phyloP scores from a whole-genome alignment of 345 rosid genomes.

The Hypericum androsaemum region DNA sequence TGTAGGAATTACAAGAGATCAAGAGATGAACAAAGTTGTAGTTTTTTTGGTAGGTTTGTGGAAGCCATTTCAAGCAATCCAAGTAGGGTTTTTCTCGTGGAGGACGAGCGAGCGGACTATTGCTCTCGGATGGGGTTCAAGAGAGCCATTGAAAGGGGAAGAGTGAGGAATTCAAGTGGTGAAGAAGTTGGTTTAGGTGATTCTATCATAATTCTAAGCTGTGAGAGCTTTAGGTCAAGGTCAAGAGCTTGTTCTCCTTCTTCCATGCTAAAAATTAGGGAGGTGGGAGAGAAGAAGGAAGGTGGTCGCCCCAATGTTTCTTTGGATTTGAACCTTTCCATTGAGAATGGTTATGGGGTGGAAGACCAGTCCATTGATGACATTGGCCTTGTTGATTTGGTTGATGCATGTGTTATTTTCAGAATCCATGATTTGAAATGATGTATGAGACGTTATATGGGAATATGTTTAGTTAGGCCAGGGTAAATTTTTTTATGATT shows the following conservation, averaged over 20 bases:
- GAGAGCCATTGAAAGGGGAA: slow-evolving; percentile 64
- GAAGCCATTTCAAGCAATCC: slow-evolving; percentile 15
- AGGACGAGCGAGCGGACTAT: slow-evolving; percentile 66
- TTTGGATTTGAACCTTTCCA: slow-evolving; percentile 64
- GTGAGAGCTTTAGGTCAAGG: slow-evolving; percentile 64
- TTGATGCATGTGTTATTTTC: slow-evolving; percentile 51
- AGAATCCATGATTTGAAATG: slow-evolving; percentile 27
- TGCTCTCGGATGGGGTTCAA: slow-evolving; percentile 53
- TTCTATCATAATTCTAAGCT: slow-evolving; percentile 67
- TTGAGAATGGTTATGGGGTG: slow-evolving; percentile 31
- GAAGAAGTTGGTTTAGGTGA: slow-evolving; percentile 45
- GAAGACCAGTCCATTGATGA: slow-evolving; percentile 42
- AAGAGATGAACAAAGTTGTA: slow-evolving; percentile 11
- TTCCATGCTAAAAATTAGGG: slow-evolving; percentile 18
- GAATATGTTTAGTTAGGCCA: not conserved
- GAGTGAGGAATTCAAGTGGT: slow-evolving; percentile 30
- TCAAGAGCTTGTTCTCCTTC: slow-evolving; percentile 64
- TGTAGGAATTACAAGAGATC: slow-evolving; percentile 42
- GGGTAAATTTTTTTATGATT: too few species aligned
- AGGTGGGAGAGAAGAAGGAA: slow-evolving; percentile 14
- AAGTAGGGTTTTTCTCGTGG: slow-evolving; percentile 61
- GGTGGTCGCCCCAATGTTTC: slow-evolving; percentile 17
- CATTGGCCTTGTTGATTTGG: slow-evolving; percentile 66
- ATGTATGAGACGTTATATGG: not conserved
- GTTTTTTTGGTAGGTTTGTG: too few species aligned